Evolutionary conservation across 208 protist genomes (phyloP).

Genomic region (Crithidia acanthocephali): DNA sequence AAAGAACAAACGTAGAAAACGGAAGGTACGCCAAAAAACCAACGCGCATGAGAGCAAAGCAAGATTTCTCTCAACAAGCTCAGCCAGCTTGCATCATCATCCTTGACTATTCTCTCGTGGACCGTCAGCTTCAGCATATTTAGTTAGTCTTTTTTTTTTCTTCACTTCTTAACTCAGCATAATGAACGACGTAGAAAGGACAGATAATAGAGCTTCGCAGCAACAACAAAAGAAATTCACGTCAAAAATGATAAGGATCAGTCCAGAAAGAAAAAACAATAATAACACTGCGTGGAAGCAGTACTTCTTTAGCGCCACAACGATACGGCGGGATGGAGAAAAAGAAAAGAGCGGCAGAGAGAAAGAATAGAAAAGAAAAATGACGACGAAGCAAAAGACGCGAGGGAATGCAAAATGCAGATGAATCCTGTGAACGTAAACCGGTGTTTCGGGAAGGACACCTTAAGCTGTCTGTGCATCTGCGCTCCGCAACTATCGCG

Average conservation of each 20-base stretch:
- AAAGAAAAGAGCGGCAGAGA: constrained; percentile 2
- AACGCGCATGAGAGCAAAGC: too few species aligned
- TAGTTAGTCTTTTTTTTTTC: constrained; percentile 2
- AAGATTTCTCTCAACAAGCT: too few species aligned
- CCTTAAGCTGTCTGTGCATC: too few species aligned
- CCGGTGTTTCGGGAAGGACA: too few species aligned
- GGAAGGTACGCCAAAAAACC: too few species aligned
- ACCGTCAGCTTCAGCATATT: too few species aligned
- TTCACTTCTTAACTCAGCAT: constrained; percentile 16
- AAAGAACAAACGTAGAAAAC: too few species aligned
- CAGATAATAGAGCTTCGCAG: constrained; percentile 8
- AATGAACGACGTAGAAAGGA: constrained; percentile 15
- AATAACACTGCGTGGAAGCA: neutral
- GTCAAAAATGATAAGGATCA: neutral
- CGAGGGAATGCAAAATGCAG: too few species aligned
- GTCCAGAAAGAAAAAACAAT: constrained; percentile 13
- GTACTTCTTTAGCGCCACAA: neutral
- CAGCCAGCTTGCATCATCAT: too few species aligned
- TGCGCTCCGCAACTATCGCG: too few species aligned
- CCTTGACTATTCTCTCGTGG: too few species aligned
- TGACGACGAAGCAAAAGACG: constrained; percentile 10
- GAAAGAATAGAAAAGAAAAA: constrained; percentile 17
- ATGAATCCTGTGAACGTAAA: too few species aligned
- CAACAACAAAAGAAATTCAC: constrained; percentile 9
- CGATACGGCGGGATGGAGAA: neutral